A percentile compares a stretch with the other conserved stretches of the same genome.
Conservation (phyloP, 495 filamentous ascomycete genomes). For the Ramalina peruviana region DNA sequence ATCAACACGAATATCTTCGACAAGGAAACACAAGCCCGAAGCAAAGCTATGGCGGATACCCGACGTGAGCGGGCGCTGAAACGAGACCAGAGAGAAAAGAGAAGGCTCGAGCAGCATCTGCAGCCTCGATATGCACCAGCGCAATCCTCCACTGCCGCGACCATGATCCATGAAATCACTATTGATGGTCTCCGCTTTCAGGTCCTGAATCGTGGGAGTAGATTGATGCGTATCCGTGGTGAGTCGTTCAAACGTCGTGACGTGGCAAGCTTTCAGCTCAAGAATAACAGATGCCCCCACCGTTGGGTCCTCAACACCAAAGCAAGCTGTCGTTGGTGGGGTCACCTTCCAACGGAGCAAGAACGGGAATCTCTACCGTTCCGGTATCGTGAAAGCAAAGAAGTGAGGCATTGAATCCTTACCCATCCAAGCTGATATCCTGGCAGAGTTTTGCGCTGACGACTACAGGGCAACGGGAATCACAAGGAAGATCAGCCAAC, state of each 20-base stretch:
- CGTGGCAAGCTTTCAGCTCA: conserved; percentile 26
- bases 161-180: conserved; percentile 47
- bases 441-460: conserved; percentile 1
- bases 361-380: conserved; percentile 77
- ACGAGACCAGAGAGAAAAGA: conserved; percentile 51
- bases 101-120: conserved; percentile 36
- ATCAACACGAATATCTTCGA: conserved; percentile 79
- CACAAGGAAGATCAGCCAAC: conserved; percentile 57
- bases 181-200: conserved; percentile 67
- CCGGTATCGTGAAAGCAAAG: conserved; percentile 50
- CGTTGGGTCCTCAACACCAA: conserved; percentile 59
- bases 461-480: conserved; percentile 4
- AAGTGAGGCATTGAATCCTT: conserved; percentile 35
- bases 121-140: conserved; percentile 9
- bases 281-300: conserved; percentile 43
- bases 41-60: conserved; percentile 62
- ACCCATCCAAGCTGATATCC: background rate
- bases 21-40: conserved; percentile 53
- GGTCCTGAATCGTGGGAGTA: conserved; percentile 68
- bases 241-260: conserved; percentile 15
- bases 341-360: conserved; percentile 83
- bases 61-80: conserved; percentile 43
- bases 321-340: conserved; percentile 60
- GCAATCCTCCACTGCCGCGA: conserved; percentile 16
- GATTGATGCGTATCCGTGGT: conserved; percentile 67